phyloP scores from a whole-genome alignment of 2,329 filamentous ascomycete species.

The Sporothrix curviconia region DNA sequence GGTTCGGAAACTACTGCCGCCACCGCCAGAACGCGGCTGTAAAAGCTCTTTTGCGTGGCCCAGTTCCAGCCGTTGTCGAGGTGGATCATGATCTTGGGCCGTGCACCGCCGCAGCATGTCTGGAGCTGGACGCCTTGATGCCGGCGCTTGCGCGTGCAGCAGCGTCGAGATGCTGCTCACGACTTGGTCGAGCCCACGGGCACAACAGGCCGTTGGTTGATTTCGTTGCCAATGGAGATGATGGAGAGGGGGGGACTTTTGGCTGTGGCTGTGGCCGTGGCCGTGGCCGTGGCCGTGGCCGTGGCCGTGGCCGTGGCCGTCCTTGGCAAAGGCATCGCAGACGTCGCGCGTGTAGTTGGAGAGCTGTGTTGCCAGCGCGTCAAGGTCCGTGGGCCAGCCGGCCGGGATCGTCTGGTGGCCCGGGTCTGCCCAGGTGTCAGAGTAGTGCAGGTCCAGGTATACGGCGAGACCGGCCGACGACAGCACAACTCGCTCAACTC shows the following conservation, averaged over 20 bases:
- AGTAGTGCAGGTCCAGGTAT: slow-evolving; percentile 59
- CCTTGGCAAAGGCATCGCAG: slow-evolving; percentile 52
- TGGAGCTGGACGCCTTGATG: slow-evolving; percentile 57
- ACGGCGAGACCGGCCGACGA: slow-evolving; percentile 55
- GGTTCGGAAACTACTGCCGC: too few relatives aligned
- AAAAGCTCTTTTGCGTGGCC: slow-evolving; percentile 55
- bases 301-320: too few relatives aligned
- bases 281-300: neutral
- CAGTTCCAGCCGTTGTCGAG: slow-evolving; percentile 71
- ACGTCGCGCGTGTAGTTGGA: slow-evolving; percentile 64
- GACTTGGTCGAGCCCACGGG: slow-evolving; percentile 52
- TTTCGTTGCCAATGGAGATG: slow-evolving; percentile 69
- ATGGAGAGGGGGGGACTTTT: slow-evolving; percentile 42
- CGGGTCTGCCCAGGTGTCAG: slow-evolving; percentile 67
- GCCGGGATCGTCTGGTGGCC: slow-evolving; percentile 54
- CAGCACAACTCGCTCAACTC: too few relatives aligned
- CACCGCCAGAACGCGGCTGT: slow-evolving; percentile 45
- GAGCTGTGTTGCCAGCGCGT: slow-evolving; percentile 52
- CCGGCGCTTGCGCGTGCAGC: slow-evolving; percentile 59
- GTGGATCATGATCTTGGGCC: slow-evolving; percentile 51
- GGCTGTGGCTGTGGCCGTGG: neutral
- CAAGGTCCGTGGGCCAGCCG: slow-evolving; percentile 54
- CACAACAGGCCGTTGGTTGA: slow-evolving; percentile 60
- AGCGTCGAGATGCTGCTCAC: slow-evolving; percentile 52
- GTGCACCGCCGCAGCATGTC: slow-evolving; percentile 48